Base-by-base conservation (phyloP, 202 grass and related monocot genomes). In the Hordeum pubiflorum region DNA sequence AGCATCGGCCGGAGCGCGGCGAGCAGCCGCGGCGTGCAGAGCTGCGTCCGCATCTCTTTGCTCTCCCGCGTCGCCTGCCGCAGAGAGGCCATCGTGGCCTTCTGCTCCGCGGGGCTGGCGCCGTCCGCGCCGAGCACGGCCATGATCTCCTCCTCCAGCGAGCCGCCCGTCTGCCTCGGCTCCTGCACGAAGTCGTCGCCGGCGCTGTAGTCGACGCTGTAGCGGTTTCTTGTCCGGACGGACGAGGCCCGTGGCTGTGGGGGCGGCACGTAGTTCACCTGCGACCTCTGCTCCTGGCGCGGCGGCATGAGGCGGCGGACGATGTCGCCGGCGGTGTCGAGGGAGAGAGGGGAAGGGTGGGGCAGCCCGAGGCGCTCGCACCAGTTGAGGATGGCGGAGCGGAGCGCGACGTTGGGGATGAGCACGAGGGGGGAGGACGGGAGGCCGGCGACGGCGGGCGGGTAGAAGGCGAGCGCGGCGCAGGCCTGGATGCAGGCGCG, bases 401-500 rank as follows among this genome's bases (percentile, higher is more conserved):
- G 83, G 79, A 98, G 90, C 23, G 90, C 89, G 76, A 93, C 84
- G 83, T 94, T 91, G 79, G 95, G 92, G 82, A 94, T 58, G 86
- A 98, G 84, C 48, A 89, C 70, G 69, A 94, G 86, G 24, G 83
- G 56, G 5, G 88, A 78, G 0, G 74, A 13, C 15, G 82, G 77
- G 32, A 89, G 76, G 82, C 24, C 52, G 39, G 64, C 64, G 82
- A 93, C 78, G 21, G 61, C 72, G 2, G 84, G 77, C 6, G 91
- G 91, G 66, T 72, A 86, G 84, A 89, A 94, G 72, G 84, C 82
- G 34, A 97, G 79, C 31, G 59, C 84, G 3, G 84, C 85, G 80
- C 94, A 94, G 44, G 89, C 94, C 85, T 92, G 89, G 86, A 97
- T 92, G 84, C 94, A 92, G 32, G 91, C 79, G 48, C 94, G 91